These are phyloP conservation scores for Colletotrichum karsti DNA, from an alignment of 2,329 filamentous ascomycete genomes.

Conservation along the genomic window DNA sequence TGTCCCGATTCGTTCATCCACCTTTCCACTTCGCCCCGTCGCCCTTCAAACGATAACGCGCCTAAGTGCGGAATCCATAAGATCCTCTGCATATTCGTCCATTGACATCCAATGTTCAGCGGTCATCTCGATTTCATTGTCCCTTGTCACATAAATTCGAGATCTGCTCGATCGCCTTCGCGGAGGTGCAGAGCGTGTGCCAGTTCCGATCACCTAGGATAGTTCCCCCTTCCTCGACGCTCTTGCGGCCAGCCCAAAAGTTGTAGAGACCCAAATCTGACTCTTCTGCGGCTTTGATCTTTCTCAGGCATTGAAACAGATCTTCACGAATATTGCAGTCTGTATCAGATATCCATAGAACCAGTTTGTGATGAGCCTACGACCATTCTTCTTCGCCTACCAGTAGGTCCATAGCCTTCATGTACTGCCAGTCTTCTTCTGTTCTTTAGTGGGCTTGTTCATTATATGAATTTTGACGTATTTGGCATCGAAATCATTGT, in stretches of 20 bases:
- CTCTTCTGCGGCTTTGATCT: background rate
- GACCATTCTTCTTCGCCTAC: rapidly evolving
- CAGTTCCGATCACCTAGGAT: background rate
- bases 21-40: background rate
- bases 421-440: background rate
- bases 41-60: background rate
- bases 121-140: background rate
- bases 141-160: background rate
- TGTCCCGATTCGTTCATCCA: background rate
- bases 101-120: rapidly evolving
- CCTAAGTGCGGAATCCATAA: background rate
- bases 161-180: background rate
- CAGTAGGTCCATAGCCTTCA: background rate
- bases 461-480: background rate
- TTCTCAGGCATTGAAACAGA: background rate
- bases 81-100: background rate
- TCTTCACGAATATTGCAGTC: background rate
- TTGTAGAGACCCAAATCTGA: background rate
- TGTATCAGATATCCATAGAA: background rate
- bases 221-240: background rate
- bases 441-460: background rate
- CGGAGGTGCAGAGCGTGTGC: background rate
- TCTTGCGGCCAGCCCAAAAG: background rate
- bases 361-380: background rate
- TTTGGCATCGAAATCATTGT: background rate